Evolutionary conservation across 163 green algal genomes (phyloP), one percentile per base, ranked within the genome.

Genomic region (Scenedesmus sp.): DNA sequence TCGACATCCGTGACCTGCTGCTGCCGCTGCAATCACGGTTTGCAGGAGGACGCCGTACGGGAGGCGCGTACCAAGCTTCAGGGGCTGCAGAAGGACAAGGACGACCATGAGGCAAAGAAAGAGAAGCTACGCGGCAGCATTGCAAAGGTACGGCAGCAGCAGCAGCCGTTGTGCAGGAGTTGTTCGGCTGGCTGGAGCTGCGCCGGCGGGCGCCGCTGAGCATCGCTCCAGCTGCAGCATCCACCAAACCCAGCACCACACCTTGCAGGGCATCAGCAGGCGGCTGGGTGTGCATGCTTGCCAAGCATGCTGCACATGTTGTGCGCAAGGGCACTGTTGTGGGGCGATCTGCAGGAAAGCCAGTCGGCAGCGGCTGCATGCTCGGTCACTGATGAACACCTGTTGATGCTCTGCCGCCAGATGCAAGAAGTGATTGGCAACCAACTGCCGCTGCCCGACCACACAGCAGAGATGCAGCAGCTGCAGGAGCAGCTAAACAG

Each of bases 1-100:
- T n/a, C 10, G 20, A 2, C 56, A 70, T n/a, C 3, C 15, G 61
- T 37, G 30, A 30, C 65, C n/a, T 40, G 65, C 20, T 83, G 76
- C 40, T 83, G 42, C 1, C 9, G 76, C 43, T 53, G 26, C 1
- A 56, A 13, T 37, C 1, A 56, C 6, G 10, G 4, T 16, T 30
- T 37, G 15, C 85, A 90, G 85, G 85, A 90, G 30, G 56, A 51
- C 7, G 46, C 53, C 10, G 46, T 90, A 49, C 43, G 44, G 3
- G 46, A 61, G 5, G 0, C 16, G 12, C 68, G 61, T 7, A 73
- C 83, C 35, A 87, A 87, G 87, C 35, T 90, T 1, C 33, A 91
- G 51, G 72, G 72, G 5, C 89, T 94, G 85, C 59, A 93, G 73
- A n/a, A 68, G 80, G 51, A 95, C 86, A 88, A 85, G 15, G 83